These are phyloP conservation scores for Beauveria brongniartii DNA, from an alignment of 2,329 filamentous ascomycete genomes.

Conservation along the genomic window DNA sequence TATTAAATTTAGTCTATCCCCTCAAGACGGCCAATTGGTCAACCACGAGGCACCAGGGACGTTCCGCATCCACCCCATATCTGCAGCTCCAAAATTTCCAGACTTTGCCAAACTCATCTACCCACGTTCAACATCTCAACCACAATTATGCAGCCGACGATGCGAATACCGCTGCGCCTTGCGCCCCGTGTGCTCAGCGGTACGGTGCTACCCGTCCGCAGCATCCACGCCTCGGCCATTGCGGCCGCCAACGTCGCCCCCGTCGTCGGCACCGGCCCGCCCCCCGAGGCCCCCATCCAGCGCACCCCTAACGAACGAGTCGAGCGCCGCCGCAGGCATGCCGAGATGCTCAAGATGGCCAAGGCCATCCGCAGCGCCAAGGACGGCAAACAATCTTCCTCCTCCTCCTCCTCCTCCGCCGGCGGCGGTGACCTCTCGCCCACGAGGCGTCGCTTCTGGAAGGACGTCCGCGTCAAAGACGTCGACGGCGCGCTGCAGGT, in stretches of 20 bases:
- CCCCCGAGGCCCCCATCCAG: constrained; percentile 46
- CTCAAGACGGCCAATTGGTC: not conserved
- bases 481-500: constrained; percentile 53
- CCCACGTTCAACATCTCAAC: constrained; percentile 6
- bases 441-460: constrained; percentile 77
- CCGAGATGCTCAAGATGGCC: constrained; percentile 44
- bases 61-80: not conserved
- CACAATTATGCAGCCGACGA: constrained; percentile 32
- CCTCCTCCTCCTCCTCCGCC: not conserved
- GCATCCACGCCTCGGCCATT: constrained; percentile 25
- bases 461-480: constrained; percentile 65
- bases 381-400: constrained; percentile 19
- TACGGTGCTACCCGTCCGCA: constrained; percentile 15
- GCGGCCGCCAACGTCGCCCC: constrained; percentile 41
- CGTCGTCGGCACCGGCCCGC: constrained; percentile 49
- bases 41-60: not conserved
- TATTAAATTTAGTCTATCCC: too few relatives aligned
- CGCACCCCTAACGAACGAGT: constrained; percentile 32
- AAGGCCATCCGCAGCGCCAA: constrained; percentile 35
- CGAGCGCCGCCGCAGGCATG: constrained; percentile 44
- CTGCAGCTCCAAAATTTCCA: constrained; percentile 11
- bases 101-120: constrained; percentile 4
- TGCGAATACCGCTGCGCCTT: constrained; percentile 31
- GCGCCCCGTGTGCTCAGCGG: constrained; percentile 19
- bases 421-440: constrained; percentile 15